Percentiles rank a stretch among this genome's conserved stretches.
Evolutionary conservation across 495 filamentous ascomycete species (phyloP).

Genomic region (Haplographium delicatum): DNA sequence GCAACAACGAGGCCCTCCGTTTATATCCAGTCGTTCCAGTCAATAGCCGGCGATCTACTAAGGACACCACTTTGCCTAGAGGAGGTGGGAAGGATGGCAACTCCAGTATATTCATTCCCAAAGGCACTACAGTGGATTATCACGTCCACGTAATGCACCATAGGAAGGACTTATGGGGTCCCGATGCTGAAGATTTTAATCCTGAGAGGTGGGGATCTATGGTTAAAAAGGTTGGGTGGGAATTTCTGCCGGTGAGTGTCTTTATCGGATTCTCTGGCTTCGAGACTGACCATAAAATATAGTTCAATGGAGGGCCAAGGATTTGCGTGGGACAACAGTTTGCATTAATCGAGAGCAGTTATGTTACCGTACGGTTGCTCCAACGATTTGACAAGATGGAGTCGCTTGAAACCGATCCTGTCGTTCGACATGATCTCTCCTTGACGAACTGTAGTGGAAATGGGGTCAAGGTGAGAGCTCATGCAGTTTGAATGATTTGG

Average conservation of each 20-base stretch:
- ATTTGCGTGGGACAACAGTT: slow-evolving; percentile 51
- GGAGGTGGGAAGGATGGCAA: slow-evolving; percentile 39
- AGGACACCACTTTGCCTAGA: slow-evolving; percentile 49
- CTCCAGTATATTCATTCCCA: slow-evolving; percentile 28
- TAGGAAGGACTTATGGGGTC: slow-evolving; percentile 49
- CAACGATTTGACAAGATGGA: slow-evolving; percentile 58
- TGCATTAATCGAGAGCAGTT: slow-evolving; percentile 50
- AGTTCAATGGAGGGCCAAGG: slow-evolving; percentile 60
- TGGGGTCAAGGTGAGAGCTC: slow-evolving; percentile 19
- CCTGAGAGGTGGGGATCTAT: slow-evolving; percentile 57
- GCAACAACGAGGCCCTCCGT: slow-evolving; percentile 43
- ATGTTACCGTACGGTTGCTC: slow-evolving; percentile 53
- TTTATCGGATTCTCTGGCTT: slow-evolving; percentile 1
- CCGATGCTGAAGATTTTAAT: slow-evolving; percentile 48
- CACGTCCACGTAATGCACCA: slow-evolving; percentile 48
- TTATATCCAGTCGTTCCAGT: slow-evolving; percentile 37
- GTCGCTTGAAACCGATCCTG: slow-evolving; percentile 28
- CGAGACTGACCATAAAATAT: slow-evolving; percentile 30
- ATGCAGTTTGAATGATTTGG: slow-evolving; percentile 12
- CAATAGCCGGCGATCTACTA: slow-evolving; percentile 37
- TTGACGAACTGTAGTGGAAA: slow-evolving; percentile 15
- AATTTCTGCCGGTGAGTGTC: slow-evolving; percentile 43
- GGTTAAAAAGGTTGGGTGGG: slow-evolving; percentile 26
- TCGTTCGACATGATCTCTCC: slow-evolving; percentile 16
- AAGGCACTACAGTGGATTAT: slow-evolving; percentile 33